Conservation (phyloP, 2,329 filamentous ascomycete species). For the Talaromyces sp. region DNA sequence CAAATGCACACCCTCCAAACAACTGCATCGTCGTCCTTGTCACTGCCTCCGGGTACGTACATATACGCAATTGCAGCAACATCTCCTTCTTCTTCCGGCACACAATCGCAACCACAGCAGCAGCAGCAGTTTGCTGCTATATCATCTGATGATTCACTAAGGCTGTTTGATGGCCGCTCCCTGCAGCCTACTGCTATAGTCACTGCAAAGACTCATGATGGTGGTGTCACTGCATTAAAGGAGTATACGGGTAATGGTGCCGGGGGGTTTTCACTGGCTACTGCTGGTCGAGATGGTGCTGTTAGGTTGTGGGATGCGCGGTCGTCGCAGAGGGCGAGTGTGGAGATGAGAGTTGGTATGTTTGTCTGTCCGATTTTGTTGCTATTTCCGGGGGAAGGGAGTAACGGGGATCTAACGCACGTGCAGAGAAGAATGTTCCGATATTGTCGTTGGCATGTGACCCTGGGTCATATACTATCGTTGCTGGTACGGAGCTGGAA, state of each 20-base stretch:
- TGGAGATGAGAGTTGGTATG: slow-evolving; percentile 38
- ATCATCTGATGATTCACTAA: slow-evolving; percentile 48
- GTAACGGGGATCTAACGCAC: not conserved
- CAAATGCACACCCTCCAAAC: slow-evolving; percentile 37
- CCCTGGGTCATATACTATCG: slow-evolving; percentile 48
- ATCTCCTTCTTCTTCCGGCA: slow-evolving; percentile 22
- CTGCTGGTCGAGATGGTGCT: slow-evolving; percentile 43
- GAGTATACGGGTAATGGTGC: slow-evolving; percentile 28
- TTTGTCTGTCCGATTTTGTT: not conserved
- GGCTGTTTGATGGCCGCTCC: slow-evolving; percentile 39
- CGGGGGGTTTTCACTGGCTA: slow-evolving; percentile 32
- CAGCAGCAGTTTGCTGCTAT: slow-evolving; percentile 41
- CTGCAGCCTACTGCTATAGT: slow-evolving; percentile 34
- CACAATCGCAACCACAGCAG: slow-evolving; percentile 23
- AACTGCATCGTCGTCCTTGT: slow-evolving; percentile 38
- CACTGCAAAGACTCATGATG: slow-evolving; percentile 33
- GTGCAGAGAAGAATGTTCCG: slow-evolving; percentile 48
- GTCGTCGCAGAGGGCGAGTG: slow-evolving; percentile 28
- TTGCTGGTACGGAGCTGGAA: slow-evolving; percentile 56
- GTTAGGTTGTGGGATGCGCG: slow-evolving; percentile 45
- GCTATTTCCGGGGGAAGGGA: not conserved
- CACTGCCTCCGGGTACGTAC: slow-evolving; percentile 42
- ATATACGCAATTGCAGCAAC: slow-evolving; percentile 42
- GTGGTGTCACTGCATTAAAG: slow-evolving; percentile 42
- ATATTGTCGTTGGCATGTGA: slow-evolving; percentile 56